Percentiles rank a stretch among this genome's conserved stretches.
These are phyloP conservation scores for Botrytis paeoniae DNA, from an alignment of 2,329 filamentous ascomycete genomes.

Conservation along the genomic window DNA sequence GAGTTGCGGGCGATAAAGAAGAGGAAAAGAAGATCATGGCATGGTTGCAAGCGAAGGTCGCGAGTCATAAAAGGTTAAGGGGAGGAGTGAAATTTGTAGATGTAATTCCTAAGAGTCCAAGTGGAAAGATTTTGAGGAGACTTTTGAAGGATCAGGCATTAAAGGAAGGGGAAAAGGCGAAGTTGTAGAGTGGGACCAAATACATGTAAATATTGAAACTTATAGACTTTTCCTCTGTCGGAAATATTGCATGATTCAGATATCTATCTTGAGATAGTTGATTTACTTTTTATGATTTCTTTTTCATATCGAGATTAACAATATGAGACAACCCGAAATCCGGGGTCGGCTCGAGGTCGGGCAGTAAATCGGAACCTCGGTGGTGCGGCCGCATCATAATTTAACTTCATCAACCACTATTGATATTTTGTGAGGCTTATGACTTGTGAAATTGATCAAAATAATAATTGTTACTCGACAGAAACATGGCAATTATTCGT, in stretches of 20 bases:
- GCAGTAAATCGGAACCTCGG: neutral
- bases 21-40: conserved; percentile 48
- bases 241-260: neutral
- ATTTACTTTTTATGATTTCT: neutral
- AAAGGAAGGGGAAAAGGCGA: conserved; percentile 24
- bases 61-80: conserved; percentile 64
- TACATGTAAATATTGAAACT: neutral
- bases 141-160: conserved; percentile 43
- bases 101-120: conserved; percentile 65
- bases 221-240: neutral
- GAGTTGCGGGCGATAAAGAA: conserved; percentile 33
- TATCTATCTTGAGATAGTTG: neutral
- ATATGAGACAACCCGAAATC: neutral
- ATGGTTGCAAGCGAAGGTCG: conserved; percentile 58
- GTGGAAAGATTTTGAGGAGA: conserved; percentile 51
- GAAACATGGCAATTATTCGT: conserved; percentile 49
- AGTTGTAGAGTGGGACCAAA: conserved; percentile 17
- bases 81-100: conserved; percentile 66
- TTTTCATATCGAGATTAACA: neutral
- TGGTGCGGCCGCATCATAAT: neutral
- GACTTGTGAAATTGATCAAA: neutral
- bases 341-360: no score
- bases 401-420: neutral
- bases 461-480: neutral
- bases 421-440: neutral